Conservation (phyloP, 352 stramenopile genomes). For the Pythium dissotocum region DNA sequence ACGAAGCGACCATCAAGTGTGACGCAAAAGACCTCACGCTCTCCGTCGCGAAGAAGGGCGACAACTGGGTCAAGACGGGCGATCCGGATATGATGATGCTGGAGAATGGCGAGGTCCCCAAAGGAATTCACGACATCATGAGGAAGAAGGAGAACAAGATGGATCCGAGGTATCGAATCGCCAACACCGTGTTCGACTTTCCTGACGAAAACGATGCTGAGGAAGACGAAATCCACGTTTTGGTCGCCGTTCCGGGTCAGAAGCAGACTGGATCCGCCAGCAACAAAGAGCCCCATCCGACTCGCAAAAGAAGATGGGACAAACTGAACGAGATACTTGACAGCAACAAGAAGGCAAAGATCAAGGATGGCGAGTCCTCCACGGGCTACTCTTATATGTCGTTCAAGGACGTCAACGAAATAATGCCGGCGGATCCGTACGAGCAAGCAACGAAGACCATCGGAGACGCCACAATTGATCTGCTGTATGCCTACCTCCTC, state of each 20-base stretch:
- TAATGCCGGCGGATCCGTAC: too few species aligned
- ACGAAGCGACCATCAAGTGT: not conserved
- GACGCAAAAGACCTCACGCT: slow-evolving; percentile 13
- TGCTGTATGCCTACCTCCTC: too few species aligned
- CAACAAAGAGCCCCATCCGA: too few species aligned
- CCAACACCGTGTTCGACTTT: slow-evolving; percentile 19
- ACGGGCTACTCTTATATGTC: too few species aligned
- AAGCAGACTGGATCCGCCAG: too few species aligned
- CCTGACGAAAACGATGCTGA: slow-evolving; percentile 10
- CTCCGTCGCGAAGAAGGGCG: slow-evolving; percentile 17
- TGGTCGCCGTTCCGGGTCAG: slow-evolving; percentile 9
- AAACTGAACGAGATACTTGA: too few species aligned
- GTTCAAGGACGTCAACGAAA: too few species aligned
- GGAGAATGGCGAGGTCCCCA: slow-evolving; percentile 19
- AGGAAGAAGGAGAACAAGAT: slow-evolving; percentile 23
- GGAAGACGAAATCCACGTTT: slow-evolving; percentile 24
- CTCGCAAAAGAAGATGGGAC: too few species aligned
- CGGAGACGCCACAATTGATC: too few species aligned
- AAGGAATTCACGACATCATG: slow-evolving; percentile 22
- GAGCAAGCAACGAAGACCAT: too few species aligned
- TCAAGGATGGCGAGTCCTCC: too few species aligned
- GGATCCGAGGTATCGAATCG: slow-evolving; percentile 17
- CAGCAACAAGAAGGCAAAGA: too few species aligned
- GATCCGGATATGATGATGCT: slow-evolving; percentile 24
- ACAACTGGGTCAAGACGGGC: slow-evolving; percentile 19